These are phyloP conservation scores for Aspergillus pseudoterreus DNA, from an alignment of 2,329 filamentous ascomycete genomes.

Conservation along the genomic window DNA sequence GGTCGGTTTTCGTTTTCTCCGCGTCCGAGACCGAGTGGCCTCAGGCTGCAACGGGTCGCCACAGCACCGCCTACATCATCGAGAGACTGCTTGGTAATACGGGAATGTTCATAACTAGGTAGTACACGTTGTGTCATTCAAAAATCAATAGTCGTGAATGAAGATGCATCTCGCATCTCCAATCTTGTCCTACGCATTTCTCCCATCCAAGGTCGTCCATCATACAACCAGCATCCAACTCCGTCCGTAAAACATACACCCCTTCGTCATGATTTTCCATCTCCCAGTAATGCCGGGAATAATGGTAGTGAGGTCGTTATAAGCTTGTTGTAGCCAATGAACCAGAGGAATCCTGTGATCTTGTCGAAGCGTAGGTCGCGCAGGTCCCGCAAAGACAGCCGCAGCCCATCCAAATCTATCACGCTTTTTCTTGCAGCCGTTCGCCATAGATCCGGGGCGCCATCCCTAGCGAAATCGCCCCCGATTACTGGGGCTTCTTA, in stretches of 20 bases:
- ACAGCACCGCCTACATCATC: background rate
- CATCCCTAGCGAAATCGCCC: background rate
- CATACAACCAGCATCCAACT: background rate
- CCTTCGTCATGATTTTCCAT: slow-evolving; percentile 3
- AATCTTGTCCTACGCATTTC: background rate
- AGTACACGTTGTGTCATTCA: background rate
- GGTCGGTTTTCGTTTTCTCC: slow-evolving; percentile 31
- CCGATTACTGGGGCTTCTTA: slow-evolving; percentile 48
- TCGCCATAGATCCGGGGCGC: background rate
- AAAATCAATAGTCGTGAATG: background rate
- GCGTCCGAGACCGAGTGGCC: slow-evolving; percentile 22
- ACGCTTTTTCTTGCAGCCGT: background rate
- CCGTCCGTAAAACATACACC: background rate
- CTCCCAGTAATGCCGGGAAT: background rate
- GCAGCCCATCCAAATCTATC: background rate
- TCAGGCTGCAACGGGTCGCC: slow-evolving; percentile 18
- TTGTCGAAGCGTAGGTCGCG: background rate
- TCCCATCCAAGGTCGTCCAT: background rate
- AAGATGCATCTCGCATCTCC: background rate
- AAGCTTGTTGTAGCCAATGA: background rate
- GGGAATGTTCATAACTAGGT: too few species aligned
- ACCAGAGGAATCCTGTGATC: background rate
- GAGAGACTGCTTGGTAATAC: too few species aligned
- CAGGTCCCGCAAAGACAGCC: background rate
- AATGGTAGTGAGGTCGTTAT: slow-evolving; percentile 1